phyloP scores from a whole-genome alignment of 352 stramenopile species.

The Globisporangium cystogenes region DNA sequence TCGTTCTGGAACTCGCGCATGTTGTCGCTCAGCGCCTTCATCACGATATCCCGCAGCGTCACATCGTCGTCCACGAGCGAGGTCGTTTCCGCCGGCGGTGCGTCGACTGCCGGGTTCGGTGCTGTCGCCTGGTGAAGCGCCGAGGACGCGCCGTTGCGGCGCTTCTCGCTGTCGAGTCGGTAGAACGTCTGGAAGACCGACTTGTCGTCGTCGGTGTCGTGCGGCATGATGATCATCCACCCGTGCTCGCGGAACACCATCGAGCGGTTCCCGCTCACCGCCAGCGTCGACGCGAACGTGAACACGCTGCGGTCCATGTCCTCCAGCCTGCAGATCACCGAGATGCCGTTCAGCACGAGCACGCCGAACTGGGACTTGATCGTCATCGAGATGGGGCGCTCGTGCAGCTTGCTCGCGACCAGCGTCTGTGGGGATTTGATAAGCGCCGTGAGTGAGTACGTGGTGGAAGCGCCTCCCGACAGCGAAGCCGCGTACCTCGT shows the following conservation, averaged over 20 bases:
- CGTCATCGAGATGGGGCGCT: background rate
- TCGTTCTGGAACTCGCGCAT: slow-evolving; percentile 9
- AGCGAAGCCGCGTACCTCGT: background rate
- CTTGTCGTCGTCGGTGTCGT: background rate
- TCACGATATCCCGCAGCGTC: slow-evolving; percentile 2
- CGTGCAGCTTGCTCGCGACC: background rate
- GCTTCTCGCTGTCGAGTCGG: slow-evolving; percentile 2
- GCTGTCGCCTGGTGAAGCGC: background rate
- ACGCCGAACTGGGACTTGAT: background rate
- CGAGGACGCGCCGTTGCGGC: background rate
- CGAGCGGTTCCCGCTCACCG: background rate
- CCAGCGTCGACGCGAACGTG: slow-evolving; percentile 7
- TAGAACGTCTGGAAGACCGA: slow-evolving; percentile 9
- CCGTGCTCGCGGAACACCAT: slow-evolving; percentile 11
- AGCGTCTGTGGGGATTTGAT: background rate
- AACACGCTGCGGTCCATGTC: slow-evolving; percentile 9
- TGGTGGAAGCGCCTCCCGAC: no score
- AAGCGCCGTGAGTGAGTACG: background rate
- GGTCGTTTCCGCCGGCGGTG: background rate
- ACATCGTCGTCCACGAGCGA: background rate
- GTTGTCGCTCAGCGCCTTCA: slow-evolving; percentile 9
- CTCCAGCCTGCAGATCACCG: slow-evolving; percentile 6
- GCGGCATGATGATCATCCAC: slow-evolving; percentile 9
- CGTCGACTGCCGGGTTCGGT: background rate
- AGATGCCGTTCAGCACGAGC: slow-evolving; percentile 5